phyloP scores from a whole-genome alignment of 352 stramenopile genomes.

The Globisporangium sylvaticum region DNA sequence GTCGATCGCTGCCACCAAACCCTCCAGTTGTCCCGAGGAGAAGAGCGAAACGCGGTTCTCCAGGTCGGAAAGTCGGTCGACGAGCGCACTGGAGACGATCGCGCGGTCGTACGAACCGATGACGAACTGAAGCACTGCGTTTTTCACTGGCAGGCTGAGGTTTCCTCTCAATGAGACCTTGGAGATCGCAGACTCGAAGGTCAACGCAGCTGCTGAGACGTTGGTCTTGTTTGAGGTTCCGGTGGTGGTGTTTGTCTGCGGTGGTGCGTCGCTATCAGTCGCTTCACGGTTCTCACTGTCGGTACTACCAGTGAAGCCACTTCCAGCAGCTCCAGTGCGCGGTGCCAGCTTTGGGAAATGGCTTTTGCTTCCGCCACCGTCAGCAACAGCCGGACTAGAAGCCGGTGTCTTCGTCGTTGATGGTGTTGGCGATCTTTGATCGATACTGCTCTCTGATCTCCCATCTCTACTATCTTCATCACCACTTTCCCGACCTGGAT shows the following conservation, averaged over 20 bases:
- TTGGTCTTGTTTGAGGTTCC: background rate
- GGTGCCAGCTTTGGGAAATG: background rate
- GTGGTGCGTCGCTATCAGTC: background rate
- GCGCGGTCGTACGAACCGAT: background rate
- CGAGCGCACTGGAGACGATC: background rate
- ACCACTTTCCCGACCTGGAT: background rate
- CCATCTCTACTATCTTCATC: background rate
- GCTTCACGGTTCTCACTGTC: background rate
- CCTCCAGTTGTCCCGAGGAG: background rate
- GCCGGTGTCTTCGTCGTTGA: background rate
- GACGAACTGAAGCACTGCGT: background rate
- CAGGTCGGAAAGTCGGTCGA: background rate
- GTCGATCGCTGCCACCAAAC: background rate
- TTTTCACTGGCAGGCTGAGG: background rate
- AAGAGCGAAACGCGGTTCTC: background rate
- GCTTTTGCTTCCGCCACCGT: background rate
- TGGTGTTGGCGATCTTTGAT: background rate
- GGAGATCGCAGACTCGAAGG: slow-evolving; percentile 5
- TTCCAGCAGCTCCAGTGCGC: background rate
- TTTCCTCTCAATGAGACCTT: background rate
- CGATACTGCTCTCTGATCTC: background rate
- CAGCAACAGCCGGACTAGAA: background rate
- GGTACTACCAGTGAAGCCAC: background rate
- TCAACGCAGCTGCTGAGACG: background rate
- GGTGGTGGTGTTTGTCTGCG: background rate